Conservation (phyloP, 2,329 filamentous ascomycete genomes). For the Stylonectria norvegica region DNA sequence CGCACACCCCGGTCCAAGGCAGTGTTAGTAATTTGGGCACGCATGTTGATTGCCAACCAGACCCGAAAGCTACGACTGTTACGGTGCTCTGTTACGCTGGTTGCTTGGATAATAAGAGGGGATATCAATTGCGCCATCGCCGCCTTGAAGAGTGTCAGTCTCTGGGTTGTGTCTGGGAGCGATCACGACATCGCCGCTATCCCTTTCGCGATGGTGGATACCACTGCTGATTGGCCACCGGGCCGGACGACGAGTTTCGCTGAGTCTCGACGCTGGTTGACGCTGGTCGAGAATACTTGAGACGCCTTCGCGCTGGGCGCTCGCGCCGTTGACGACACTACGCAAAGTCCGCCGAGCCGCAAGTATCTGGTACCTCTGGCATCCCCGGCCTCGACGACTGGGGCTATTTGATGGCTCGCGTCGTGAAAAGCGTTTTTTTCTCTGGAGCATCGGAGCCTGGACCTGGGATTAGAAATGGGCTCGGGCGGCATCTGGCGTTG, state of each 20-base stretch:
- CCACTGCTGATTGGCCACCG: slow-evolving; percentile 35
- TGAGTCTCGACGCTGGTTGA: slow-evolving; percentile 4
- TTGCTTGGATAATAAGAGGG: slow-evolving; percentile 23
- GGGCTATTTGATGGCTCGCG: not conserved
- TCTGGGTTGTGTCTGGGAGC: slow-evolving; percentile 33
- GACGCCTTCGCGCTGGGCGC: slow-evolving; percentile 23
- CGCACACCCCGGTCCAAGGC: slow-evolving; percentile 20
- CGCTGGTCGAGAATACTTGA: slow-evolving; percentile 23
- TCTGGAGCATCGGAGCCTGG: slow-evolving; percentile 1
- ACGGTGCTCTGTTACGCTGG: slow-evolving; percentile 20
- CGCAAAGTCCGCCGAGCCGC: slow-evolving; percentile 26
- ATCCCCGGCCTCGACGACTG: not conserved
- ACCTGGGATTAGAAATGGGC: slow-evolving; percentile 13
- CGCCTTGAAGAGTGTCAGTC: slow-evolving; percentile 28
- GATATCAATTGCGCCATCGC: slow-evolving; percentile 37
- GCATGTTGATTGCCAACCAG: slow-evolving; percentile 18
- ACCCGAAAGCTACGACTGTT: slow-evolving; percentile 14
- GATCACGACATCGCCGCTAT: slow-evolving; percentile 54
- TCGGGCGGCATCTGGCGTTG: slow-evolving; percentile 5
- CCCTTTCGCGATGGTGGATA: slow-evolving; percentile 42
- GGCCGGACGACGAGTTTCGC: slow-evolving; percentile 19
- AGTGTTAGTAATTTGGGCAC: slow-evolving; percentile 26
- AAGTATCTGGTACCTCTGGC: slow-evolving; percentile 19
- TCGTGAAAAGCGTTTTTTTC: slow-evolving; percentile 1
- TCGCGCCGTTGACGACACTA: slow-evolving; percentile 18